These are phyloP conservation scores for Lichtheimia ramosa DNA, from an alignment of 371 early-diverging fungal species.

Conservation along the genomic window DNA sequence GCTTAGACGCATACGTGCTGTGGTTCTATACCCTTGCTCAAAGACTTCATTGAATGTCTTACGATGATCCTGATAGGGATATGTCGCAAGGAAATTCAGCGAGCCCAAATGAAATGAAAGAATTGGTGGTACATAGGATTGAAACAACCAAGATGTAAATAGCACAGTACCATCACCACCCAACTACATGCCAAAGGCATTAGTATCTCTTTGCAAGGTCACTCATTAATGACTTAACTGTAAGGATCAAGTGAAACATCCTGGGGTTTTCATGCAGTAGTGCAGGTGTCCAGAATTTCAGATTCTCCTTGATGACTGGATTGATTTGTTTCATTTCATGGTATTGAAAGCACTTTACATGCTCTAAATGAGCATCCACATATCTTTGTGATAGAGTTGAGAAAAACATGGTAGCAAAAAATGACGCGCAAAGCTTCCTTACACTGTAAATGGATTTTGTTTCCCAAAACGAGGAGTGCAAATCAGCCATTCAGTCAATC, in stretches of 20 bases:
- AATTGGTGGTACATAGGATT: constrained; percentile 82
- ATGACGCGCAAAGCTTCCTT: constrained; percentile 23
- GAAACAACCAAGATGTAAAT: constrained; percentile 88
- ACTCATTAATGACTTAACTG: constrained; percentile 39
- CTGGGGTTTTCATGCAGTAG: constrained; percentile 67
- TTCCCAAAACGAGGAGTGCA: constrained; percentile 44
- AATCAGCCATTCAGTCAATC: constrained; percentile 79
- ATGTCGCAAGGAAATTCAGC: constrained; percentile 89
- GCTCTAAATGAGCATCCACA: constrained; percentile 64
- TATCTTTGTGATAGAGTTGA: constrained; percentile 31
- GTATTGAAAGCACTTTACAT: constrained; percentile 54
- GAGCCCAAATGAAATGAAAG: constrained; percentile 88
- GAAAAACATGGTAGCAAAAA: background rate
- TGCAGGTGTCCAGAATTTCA: constrained; percentile 79
- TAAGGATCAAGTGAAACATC: constrained; percentile 73
- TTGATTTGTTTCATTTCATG: constrained; percentile 40
- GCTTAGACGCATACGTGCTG: constrained; percentile 83
- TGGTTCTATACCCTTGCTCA: constrained; percentile 62
- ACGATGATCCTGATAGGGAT: constrained; percentile 61
- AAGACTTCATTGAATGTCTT: constrained; percentile 56
- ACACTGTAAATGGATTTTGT: constrained; percentile 63
- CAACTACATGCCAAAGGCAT: constrained; percentile 38
- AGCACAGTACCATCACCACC: constrained; percentile 91
- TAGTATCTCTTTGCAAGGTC: background rate
- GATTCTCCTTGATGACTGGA: constrained; percentile 41